A percentile compares a stretch with the other conserved stretches of the same genome.
These are phyloP conservation scores for Dothistroma septosporum DNA, from an alignment of 2,329 filamentous ascomycete genomes.

Conservation along the genomic window DNA sequence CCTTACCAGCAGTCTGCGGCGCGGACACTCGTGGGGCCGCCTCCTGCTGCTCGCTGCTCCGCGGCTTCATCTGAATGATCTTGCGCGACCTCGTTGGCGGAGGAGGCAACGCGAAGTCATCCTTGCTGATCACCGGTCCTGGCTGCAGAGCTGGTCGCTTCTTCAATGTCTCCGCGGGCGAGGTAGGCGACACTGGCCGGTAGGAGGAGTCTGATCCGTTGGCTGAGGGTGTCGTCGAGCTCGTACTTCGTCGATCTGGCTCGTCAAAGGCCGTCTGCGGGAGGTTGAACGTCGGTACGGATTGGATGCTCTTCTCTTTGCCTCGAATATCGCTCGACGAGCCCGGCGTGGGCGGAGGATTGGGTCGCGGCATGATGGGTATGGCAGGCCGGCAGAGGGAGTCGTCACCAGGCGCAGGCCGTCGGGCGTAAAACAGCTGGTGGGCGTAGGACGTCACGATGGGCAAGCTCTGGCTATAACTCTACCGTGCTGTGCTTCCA, in stretches of 20 bases:
- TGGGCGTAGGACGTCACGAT: slow-evolving; percentile 29
- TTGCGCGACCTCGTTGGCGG: slow-evolving; percentile 88
- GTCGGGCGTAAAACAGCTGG: slow-evolving; percentile 27
- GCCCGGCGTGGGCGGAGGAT: slow-evolving; percentile 69
- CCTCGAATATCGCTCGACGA: slow-evolving; percentile 76
- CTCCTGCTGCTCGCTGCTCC: slow-evolving; percentile 37
- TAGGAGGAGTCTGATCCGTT: slow-evolving; percentile 52
- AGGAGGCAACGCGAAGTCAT: slow-evolving; percentile 76
- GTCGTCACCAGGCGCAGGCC: slow-evolving; percentile 15
- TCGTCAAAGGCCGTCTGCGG: slow-evolving; percentile 66
- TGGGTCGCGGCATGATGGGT: slow-evolving; percentile 60
- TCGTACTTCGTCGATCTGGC: slow-evolving; percentile 44
- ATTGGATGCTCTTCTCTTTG: slow-evolving; percentile 55
- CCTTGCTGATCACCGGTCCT: slow-evolving; percentile 43
- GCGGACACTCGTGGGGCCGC: slow-evolving; percentile 7
- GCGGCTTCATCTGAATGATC: slow-evolving; percentile 96
- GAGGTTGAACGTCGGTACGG: slow-evolving; percentile 69
- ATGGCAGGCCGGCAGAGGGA: slow-evolving; percentile 19
- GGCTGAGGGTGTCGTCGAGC: slow-evolving; percentile 47
- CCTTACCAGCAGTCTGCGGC: slow-evolving; percentile 18
- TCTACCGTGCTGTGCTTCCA: neutral
- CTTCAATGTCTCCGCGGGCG: slow-evolving; percentile 37
- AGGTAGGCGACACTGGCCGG: slow-evolving; percentile 43
- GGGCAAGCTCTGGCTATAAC: slow-evolving; percentile 16
- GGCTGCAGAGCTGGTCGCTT: slow-evolving; percentile 28